These are phyloP conservation scores for Boletus insuetus DNA, from an alignment of 768 basidiomycete species.

Conservation along the genomic window DNA sequence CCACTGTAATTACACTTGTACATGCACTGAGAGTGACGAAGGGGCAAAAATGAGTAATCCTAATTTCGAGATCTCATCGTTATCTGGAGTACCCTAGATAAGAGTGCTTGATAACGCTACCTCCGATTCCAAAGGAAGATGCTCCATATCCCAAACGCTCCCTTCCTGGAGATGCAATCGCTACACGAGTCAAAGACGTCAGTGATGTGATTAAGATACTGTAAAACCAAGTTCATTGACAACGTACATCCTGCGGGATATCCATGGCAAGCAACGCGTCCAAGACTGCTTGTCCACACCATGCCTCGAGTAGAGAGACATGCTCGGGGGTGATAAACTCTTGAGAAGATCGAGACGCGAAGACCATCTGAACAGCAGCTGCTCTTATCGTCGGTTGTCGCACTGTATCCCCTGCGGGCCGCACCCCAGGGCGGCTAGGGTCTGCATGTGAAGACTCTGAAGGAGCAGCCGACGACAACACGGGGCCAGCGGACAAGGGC, in stretches of 20 bases:
- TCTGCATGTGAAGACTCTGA: conserved; percentile 4
- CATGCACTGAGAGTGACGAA: neutral
- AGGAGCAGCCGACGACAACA: conserved; percentile 27
- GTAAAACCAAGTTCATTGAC: neutral
- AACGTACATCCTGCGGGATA: conserved; percentile 49
- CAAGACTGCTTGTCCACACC: conserved; percentile 59
- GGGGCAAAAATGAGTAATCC: neutral
- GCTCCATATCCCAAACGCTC: conserved; percentile 51
- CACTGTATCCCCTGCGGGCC: neutral
- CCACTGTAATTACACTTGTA: neutral
- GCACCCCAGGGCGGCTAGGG: conserved; percentile 3
- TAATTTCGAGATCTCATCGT: neutral
- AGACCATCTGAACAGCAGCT: conserved; percentile 81
- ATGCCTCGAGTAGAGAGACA: conserved; percentile 57
- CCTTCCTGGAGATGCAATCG: conserved; percentile 50
- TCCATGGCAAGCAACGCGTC: conserved; percentile 50
- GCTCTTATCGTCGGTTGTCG: conserved; percentile 51
- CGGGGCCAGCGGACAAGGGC: conserved; percentile 46
- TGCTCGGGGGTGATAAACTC: conserved; percentile 74
- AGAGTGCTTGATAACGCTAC: conserved; percentile 8
- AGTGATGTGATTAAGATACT: neutral
- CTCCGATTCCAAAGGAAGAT: neutral
- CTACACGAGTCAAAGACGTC: conserved; percentile 31
- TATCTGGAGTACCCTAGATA: neutral
- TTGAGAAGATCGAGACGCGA: conserved; percentile 68